Percentiles rank a stretch among this genome's conserved stretches.
Evolutionary conservation across 1,284 basidiomycete species (phyloP).

Genomic region (Puccinia horiana): DNA sequence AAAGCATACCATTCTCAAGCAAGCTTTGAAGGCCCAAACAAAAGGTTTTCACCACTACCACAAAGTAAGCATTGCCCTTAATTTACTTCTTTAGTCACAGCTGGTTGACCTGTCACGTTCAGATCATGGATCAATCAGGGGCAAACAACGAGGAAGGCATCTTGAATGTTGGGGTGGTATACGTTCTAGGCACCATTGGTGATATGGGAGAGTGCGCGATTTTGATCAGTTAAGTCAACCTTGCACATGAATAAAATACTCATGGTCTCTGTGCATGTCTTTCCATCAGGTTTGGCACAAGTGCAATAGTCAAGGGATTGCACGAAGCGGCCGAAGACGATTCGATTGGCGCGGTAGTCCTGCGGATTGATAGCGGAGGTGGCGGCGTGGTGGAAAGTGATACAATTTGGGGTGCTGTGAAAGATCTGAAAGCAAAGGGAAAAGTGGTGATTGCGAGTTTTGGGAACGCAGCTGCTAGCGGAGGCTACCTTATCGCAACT

Average conservation of each 20-base stretch:
- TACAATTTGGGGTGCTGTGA: conserved; percentile 60
- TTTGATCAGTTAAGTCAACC: background rate
- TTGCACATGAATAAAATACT: background rate
- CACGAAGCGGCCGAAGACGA: conserved; percentile 60
- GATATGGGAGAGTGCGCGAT: conserved; percentile 48
- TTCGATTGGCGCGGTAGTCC: conserved; percentile 58
- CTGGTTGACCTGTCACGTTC: conserved; percentile 51
- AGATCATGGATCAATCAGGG: conserved; percentile 54
- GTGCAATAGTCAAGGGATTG: conserved; percentile 59
- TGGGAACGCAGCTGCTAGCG: conserved; percentile 60
- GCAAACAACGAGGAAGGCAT: conserved; percentile 54
- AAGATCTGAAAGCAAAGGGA: conserved; percentile 57
- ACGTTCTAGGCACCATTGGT: conserved; percentile 59
- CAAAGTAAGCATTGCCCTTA: conserved; percentile 31
- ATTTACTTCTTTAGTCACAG: background rate
- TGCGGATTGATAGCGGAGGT: conserved; percentile 61
- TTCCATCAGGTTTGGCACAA: conserved; percentile 56
- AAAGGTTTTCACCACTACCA: conserved; percentile 56
- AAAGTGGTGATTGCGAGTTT: conserved; percentile 61
- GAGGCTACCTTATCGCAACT: conserved; percentile 59
- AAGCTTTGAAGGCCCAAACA: conserved; percentile 37
- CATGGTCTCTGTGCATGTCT: conserved; percentile 12
- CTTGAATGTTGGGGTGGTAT: conserved; percentile 60
- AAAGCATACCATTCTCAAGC: conserved; percentile 39
- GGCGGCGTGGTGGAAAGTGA: conserved; percentile 61